These are phyloP conservation scores for Gypsophila paniculata DNA, from an alignment of 179 eudicot genomes.

Conservation along the genomic window DNA sequence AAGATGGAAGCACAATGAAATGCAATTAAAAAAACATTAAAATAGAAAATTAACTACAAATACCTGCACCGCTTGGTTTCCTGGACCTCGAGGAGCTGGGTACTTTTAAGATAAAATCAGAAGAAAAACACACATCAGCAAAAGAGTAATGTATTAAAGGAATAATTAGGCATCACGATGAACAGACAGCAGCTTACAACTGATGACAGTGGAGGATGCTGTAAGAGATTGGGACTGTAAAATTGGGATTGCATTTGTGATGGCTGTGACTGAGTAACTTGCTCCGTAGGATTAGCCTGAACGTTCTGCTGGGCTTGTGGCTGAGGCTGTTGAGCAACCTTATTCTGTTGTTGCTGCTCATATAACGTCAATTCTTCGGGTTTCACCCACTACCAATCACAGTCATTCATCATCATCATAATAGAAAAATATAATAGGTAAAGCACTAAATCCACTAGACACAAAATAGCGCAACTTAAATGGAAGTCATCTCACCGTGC, in stretches of 20 bases:
- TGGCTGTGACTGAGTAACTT: slow-evolving; percentile 49
- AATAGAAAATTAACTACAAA: not conserved
- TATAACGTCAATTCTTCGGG: slow-evolving; percentile 60
- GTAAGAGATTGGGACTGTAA: slow-evolving; percentile 41
- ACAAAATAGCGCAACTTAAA: slow-evolving; percentile 13
- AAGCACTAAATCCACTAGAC: not conserved
- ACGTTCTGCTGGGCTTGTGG: slow-evolving; percentile 40
- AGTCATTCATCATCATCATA: slow-evolving; percentile 13
- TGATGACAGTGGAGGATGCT: slow-evolving; percentile 46
- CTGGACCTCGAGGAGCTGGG: slow-evolving; percentile 48
- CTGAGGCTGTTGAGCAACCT: slow-evolving; percentile 42
- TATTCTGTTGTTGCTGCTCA: slow-evolving; percentile 60
- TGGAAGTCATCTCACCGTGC: slow-evolving; percentile 56
- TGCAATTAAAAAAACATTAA: no score
- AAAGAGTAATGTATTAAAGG: not conserved
- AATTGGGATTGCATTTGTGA: slow-evolving; percentile 31
- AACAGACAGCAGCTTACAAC: slow-evolving; percentile 33
- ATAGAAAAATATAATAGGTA: not conserved
- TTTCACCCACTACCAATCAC: slow-evolving; percentile 66
- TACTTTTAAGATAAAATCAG: slow-evolving; percentile 45
- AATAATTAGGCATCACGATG: slow-evolving; percentile 11
- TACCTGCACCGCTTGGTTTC: slow-evolving; percentile 61
- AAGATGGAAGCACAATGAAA: no score
- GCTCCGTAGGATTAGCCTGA: slow-evolving; percentile 46
- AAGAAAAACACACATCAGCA: slow-evolving; percentile 7